Evolutionary conservation across 306 rosid genomes (phyloP).

Genomic region (Trichosanthes cucumerina): DNA sequence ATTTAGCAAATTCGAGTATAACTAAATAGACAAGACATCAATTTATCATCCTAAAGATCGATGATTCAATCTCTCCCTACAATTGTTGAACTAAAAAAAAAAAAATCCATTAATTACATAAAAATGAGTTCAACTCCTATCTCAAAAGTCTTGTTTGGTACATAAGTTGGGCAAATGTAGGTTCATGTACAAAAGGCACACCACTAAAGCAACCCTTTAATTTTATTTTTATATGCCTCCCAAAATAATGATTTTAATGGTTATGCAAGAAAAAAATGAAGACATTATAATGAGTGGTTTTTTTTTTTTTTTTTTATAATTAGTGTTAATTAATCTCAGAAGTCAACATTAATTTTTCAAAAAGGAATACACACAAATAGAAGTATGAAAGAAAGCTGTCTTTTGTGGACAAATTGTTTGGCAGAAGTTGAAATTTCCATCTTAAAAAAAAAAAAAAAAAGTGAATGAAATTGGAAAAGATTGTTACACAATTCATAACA

Average conservation of each 20-base stretch:
- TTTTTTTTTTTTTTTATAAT: not conserved
- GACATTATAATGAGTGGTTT: not conserved
- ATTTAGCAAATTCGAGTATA: too few species aligned
- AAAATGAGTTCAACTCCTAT: not conserved
- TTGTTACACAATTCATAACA: not conserved
- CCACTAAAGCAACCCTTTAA: not conserved
- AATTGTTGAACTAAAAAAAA: too few species aligned
- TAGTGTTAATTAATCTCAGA: not conserved
- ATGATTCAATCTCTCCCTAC: too few species aligned
- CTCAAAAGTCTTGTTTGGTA: not conserved
- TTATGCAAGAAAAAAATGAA: not conserved
- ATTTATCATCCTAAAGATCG: too few species aligned
- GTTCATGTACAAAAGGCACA: not conserved
- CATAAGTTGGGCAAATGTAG: not conserved
- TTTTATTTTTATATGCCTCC: not conserved
- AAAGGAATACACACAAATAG: not conserved
- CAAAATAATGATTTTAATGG: not conserved
- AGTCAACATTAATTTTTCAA: not conserved
- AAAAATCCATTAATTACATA: too few species aligned
- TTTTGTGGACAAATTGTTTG: not conserved
- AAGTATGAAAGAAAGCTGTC: conserved; percentile 7
- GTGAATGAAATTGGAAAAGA: not conserved
- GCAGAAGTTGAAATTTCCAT: conserved; percentile 2
- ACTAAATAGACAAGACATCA: too few species aligned
- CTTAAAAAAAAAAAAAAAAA: not conserved